These are phyloP conservation scores for Scedosporium apiospermum DNA, from an alignment of 2,329 filamentous ascomycete species.

Conservation along the genomic window DNA sequence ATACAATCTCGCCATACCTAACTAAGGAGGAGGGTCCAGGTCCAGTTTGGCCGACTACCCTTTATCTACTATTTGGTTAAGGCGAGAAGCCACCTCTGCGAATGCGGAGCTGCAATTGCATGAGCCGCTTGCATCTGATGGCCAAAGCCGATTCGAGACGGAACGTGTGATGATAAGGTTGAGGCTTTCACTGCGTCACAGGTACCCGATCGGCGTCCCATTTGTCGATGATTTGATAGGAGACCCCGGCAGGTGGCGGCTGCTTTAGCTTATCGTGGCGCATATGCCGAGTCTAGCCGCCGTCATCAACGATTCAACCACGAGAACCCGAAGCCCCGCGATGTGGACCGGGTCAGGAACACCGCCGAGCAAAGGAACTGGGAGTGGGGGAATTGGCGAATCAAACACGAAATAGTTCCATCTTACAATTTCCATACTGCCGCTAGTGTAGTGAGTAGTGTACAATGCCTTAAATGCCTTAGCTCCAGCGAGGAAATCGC, in stretches of 20 bases:
- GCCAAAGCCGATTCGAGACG: not conserved
- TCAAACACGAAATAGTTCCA: not conserved
- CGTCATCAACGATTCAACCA: not conserved
- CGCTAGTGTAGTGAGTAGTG: not conserved
- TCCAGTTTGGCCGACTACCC: not conserved
- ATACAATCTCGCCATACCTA: no score
- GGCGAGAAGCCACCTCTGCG: not conserved
- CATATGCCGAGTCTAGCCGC: constrained; percentile 4
- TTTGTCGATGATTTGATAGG: not conserved
- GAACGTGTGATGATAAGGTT: constrained; percentile 4
- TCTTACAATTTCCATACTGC: not conserved
- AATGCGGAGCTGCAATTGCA: not conserved
- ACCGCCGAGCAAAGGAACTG: no score
- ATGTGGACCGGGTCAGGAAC: no score
- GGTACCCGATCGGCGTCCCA: not conserved
- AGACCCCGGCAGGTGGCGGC: not conserved
- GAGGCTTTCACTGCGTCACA: constrained; percentile 1
- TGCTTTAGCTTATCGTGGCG: not conserved
- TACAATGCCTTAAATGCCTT: not conserved
- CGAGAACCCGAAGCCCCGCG: no score
- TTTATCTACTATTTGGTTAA: not conserved
- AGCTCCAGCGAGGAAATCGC: not conserved
- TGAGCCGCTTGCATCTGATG: not conserved
- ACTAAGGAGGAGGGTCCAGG: no score
- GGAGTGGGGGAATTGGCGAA: not conserved